Base-by-base conservation (phyloP, 2,329 filamentous ascomycete genomes). In the Monosporascus sp. region DNA sequence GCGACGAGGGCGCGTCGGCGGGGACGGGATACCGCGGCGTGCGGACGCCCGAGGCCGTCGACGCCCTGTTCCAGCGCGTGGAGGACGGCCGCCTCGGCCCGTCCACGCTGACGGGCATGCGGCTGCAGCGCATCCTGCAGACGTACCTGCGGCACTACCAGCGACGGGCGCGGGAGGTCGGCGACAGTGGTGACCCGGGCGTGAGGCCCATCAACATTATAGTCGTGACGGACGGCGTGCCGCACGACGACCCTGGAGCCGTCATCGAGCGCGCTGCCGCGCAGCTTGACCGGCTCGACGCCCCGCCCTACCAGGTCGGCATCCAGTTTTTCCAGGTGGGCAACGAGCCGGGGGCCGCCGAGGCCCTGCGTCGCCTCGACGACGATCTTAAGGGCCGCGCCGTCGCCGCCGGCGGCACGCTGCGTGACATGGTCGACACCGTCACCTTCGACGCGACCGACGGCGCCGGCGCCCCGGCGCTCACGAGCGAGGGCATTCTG, bases 311-410 rank as follows among this genome's bases (percentile, higher is more conserved):
- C 76, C 92, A 97, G 73, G 77, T 96, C 7, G 92, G 92, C 26
- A 83, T 97, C 52, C 92, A 96, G 68, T 96, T 97, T 74, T 95
- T 96, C 75, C 92, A 96, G 72, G 87, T 96, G 40, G 92, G 92
- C 54, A 78, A 81, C 49, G 89, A 95, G 60, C 65, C 72, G 1
- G 76, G 72, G 1, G 92, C 91, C 0, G 75, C 77, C 2, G 71
- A 78, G 60, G 84, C 87, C 53, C 75, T 97, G 44, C 74, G 80
- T 62, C 77, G 85, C 47, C 75, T 96, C 9, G 92, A 97, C 64
- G 89, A 96, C 67, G 79, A 79, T 2, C 72, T 93, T 35, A 35
- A 35, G 31, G 31, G 31, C 37, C 74, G 71, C 2, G 75, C 79
- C 45, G 64, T 81, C n/a, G 72, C 75, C 19, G 72, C 77, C 20